A percentile compares a stretch with the other conserved stretches of the same genome.
Conservation (phyloP, 805 yeast genomes). For the Pachysolen tannophilus region DNA sequence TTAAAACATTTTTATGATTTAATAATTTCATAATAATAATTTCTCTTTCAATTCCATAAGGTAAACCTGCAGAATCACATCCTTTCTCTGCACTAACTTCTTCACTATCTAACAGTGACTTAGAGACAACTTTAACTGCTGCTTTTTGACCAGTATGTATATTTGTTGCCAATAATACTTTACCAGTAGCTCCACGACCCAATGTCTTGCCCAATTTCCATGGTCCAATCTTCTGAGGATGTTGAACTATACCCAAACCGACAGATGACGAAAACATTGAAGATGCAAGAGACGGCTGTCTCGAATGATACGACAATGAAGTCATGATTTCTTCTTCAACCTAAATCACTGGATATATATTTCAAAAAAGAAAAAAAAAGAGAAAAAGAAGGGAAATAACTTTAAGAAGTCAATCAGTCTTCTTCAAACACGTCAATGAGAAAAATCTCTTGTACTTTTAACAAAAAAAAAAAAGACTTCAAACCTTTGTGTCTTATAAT, state of each 20-base stretch:
- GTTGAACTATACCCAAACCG: conserved; percentile 27
- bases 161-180: conserved; percentile 71
- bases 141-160: conserved; percentile 64
- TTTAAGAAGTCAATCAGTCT: too few species aligned
- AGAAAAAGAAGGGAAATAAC: too few species aligned
- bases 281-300: conserved; percentile 56
- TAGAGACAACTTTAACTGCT: conserved; percentile 78
- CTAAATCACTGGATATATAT: too few species aligned
- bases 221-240: conserved; percentile 59
- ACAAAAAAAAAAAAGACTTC: too few species aligned
- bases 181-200: conserved; percentile 79
- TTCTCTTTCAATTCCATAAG: conserved; percentile 95
- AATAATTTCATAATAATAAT: conserved; percentile 94
- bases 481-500: too few species aligned
- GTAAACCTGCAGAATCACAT: conserved; percentile 54
- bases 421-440: too few species aligned
- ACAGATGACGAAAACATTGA: conserved; percentile 37
- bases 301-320: conserved; percentile 31
- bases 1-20: conserved; percentile 89
- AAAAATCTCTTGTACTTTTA: too few species aligned
- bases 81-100: conserved; percentile 21
- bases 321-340: too few species aligned
- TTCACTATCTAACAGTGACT: conserved; percentile 34
- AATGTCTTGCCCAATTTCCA: conserved; percentile 75
- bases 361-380: too few species aligned